Evolutionary conservation across 2,329 filamentous ascomycete genomes (phyloP), one percentile per base, ranked within the genome.

Genomic region (Colletotrichum paranaense): DNA sequence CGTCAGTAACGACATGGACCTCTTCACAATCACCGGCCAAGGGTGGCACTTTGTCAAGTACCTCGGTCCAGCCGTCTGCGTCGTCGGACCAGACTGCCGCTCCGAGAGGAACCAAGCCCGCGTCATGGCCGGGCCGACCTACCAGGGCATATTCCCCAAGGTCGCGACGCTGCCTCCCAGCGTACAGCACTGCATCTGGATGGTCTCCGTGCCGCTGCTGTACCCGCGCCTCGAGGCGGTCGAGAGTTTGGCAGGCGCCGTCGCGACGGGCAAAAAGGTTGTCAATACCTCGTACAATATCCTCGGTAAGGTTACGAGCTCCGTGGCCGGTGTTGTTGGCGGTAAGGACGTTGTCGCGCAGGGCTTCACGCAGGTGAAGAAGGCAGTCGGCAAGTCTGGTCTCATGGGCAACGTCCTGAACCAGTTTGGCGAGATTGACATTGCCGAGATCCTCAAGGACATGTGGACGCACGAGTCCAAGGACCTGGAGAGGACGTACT

Each of bases 41-140:
- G 97, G 97, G 8, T 99, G 97, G 97, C 97, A 99, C 82, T 99
- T 98, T 82, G 91, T 99, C 83, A 99, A 99, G 83, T 98, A 94
- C 78, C 90, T 99, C 6, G 97, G 97, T 0, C 97, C 97, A 0
- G 94, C 94, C 5, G 92, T 99, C 14, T 95, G 95, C 0, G 93
- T 97, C 0, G 92, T 98, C 63, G 97, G 96, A 0, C 93, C 94
- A 2, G 97, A 99, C 82, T 96, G 95, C 77, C 92, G 97, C 65
- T 98, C 95, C 5, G 97, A 99, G 83, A 88, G 97, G 64, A 98
- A 94, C 66, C 94, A 95, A 74, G 92, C 92, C 74, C 95, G 97
- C 78, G 97, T 99, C 67, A 93, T 99, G 89, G 96, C 96, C 5
- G 97, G 97, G 0, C 95, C 95, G 57, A 98, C 97, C 1, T 99